phyloP scores from a whole-genome alignment of 2,329 filamentous ascomycete species.

The Exophiala dermatitidis region DNA sequence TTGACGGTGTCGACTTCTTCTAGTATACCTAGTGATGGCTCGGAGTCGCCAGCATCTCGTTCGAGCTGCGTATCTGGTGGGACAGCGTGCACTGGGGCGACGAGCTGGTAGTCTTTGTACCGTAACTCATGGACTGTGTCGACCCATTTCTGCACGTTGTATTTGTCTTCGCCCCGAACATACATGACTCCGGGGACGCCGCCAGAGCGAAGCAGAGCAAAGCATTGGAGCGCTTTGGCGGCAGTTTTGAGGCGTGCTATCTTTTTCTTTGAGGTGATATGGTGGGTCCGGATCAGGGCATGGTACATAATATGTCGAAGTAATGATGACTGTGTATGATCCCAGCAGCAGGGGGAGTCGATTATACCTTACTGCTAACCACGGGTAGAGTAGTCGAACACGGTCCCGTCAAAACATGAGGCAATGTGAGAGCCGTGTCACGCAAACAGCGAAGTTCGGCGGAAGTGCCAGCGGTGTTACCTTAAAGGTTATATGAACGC shows the following conservation, averaged over 20 bases:
- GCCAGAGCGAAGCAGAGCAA: conserved; percentile 60
- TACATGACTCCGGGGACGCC: conserved; percentile 72
- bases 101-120: conserved; percentile 67
- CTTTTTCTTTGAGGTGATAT: conserved; percentile 76
- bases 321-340: background rate
- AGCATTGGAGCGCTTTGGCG: conserved; percentile 53
- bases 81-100: conserved; percentile 44
- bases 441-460: background rate
- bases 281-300: conserved; percentile 68
- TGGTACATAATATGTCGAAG: conserved; percentile 35
- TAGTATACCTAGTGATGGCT: conserved; percentile 31
- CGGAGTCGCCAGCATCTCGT: background rate
- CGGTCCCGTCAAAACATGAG: background rate
- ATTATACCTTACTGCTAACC: no score
- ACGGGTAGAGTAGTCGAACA: no score
- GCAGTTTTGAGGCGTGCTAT: conserved; percentile 57
- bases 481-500: no score
- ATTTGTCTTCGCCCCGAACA: conserved; percentile 53
- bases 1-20: conserved; percentile 58
- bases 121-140: conserved; percentile 54
- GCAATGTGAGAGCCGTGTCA: background rate
- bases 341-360: no score
- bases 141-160: conserved; percentile 57
- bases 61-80: background rate
- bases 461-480: no score